Base-by-base conservation (phyloP, 2,329 filamentous ascomycete genomes). In the Ophiostoma himal-ulmi region DNA sequence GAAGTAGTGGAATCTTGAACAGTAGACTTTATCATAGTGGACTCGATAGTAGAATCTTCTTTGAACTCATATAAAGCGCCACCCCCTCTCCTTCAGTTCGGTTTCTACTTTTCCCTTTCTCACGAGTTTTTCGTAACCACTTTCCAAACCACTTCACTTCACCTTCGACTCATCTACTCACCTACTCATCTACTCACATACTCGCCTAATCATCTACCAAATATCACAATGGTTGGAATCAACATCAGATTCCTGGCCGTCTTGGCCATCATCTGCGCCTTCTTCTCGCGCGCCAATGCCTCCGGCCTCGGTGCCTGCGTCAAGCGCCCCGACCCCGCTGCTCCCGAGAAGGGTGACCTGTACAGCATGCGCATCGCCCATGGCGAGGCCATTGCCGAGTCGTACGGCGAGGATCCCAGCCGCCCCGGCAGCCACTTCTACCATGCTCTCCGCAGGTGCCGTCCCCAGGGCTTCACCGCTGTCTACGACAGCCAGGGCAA, bases 401-500 rank as follows among this genome's bases (percentile, higher is more conserved):
- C 6, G 3, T 5, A 67, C 39, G 39, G 39, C 11, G 65, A 67
- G 26, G 10, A 26, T n/a, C 20, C 36, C 64, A 26, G 39, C 37
- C n/a, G 22, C 17, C 65, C 37, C 3, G 65, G 65, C 5, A 14
- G n/a, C 37, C 30, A 67, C 65, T 67, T 8, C 22, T 67, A n/a
- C 39, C n/a, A 67, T 5, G 65, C 39, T 8, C 36, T 67, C n/a
- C 37, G 65, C 11, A 13, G 17, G 11, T 67, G 65, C 37, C 65
- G 26, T 6, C 65, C 65, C n/a, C n/a, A 17, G 1, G 3, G 10
- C 3, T 67, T 41, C n/a, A 20, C 4, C 10, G 37, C 65, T 3
- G 13, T 26, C 65, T 67, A 67, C 65, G 65, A 67, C 37, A 44
- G 14, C 13, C 17, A 48, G 37, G 65, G 65, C n/a, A 67, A 67